These are phyloP conservation scores for Lactifluus subvellereus DNA, from an alignment of 768 basidiomycete genomes.

Conservation along the genomic window DNA sequence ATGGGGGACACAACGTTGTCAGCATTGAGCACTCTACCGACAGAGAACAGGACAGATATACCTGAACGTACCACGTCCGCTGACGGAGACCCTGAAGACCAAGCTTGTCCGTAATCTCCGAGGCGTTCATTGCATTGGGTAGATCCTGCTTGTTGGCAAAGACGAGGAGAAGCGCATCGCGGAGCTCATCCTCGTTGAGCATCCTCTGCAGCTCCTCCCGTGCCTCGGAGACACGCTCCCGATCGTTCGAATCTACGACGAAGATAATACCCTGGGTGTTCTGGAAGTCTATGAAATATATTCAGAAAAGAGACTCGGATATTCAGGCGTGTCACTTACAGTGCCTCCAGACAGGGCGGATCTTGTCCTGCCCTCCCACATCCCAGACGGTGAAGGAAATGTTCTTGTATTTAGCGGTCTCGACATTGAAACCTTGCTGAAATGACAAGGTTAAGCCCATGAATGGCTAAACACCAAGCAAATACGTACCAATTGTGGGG, in stretches of 20 bases:
- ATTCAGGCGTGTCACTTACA: conserved; percentile 56
- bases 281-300: conserved; percentile 79
- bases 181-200: conserved; percentile 99
- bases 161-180: conserved; percentile 95
- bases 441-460: conserved; percentile 27
- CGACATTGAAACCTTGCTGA: conserved; percentile 93
- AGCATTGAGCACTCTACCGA: conserved; percentile 18
- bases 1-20: conserved; percentile 14
- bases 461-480: conserved; percentile 11
- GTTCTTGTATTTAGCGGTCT: conserved; percentile 99
- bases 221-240: conserved; percentile 98
- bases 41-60: conserved; percentile 33
- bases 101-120: conserved; percentile 99
- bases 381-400: conserved; percentile 99
- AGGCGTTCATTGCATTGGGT: conserved; percentile 99
- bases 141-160: conserved; percentile 99
- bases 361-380: conserved; percentile 99
- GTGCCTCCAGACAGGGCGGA: conserved; percentile 99
- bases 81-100: conserved; percentile 96
- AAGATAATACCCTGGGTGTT: conserved; percentile 99
- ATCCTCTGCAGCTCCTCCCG: conserved; percentile 99
- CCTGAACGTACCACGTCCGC: conserved; percentile 98
- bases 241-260: conserved; percentile 98
- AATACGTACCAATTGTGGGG: conserved; percentile 89
- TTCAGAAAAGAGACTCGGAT: conserved; percentile 23